These are phyloP conservation scores for Dryas alaskensis DNA, from an alignment of 306 rosid species.

Conservation along the genomic window DNA sequence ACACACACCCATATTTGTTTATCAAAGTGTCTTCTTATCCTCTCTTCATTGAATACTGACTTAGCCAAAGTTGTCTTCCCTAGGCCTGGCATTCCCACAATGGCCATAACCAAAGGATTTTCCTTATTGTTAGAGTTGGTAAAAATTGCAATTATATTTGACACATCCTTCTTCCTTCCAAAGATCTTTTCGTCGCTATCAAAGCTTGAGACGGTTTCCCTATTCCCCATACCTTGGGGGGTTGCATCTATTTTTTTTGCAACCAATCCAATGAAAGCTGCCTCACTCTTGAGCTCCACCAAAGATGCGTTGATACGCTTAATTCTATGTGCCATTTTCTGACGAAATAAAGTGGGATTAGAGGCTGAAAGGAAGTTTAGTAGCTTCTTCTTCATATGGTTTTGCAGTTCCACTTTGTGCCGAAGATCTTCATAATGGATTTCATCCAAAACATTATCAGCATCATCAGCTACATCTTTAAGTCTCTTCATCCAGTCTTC, in stretches of 20 bases:
- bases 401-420: neutral
- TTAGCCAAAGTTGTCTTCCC: slow-evolving; percentile 26
- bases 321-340: neutral
- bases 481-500: neutral
- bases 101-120: neutral
- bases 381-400: neutral
- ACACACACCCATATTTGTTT: slow-evolving; percentile 23
- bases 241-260: neutral
- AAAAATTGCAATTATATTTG: neutral
- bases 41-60: neutral
- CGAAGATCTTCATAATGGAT: neutral
- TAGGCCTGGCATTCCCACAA: slow-evolving; percentile 21
- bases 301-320: neutral
- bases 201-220: neutral
- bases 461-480: neutral
- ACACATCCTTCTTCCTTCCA: neutral
- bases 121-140: neutral
- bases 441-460: neutral
- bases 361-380: neutral
- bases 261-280: neutral
- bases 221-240: neutral
- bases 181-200: neutral
- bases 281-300: neutral
- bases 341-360: neutral
- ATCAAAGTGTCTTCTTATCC: neutral